Evolutionary conservation across 179 eudicot genomes (phyloP).

Genomic region (Drosera spatulata): DNA sequence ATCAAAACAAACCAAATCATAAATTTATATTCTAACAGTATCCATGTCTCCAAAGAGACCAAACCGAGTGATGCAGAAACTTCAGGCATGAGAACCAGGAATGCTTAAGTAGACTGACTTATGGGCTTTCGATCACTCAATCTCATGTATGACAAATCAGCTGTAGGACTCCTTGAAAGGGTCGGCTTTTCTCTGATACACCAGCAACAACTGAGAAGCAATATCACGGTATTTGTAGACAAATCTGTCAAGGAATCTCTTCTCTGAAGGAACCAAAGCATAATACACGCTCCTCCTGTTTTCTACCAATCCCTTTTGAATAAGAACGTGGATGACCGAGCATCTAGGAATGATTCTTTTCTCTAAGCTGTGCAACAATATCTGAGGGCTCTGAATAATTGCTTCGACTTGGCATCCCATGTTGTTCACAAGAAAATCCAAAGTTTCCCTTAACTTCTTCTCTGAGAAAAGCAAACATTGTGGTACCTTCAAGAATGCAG

Average conservation of each 20-base stretch:
- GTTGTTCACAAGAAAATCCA: not conserved
- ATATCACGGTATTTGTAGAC: not conserved
- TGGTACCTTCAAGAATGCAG: not conserved
- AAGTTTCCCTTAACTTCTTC: not conserved
- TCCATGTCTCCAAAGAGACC: no score
- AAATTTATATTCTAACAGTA: no score
- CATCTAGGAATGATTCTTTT: no score
- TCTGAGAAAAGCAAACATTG: not conserved
- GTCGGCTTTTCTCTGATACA: no score
- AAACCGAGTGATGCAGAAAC: no score
- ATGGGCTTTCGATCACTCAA: no score
- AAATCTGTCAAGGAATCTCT: not conserved
- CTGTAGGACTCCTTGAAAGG: no score
- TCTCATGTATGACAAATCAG: no score
- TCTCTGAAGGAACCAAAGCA: not conserved
- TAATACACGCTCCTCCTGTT: not conserved
- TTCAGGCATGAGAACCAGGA: no score
- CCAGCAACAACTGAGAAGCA: no score
- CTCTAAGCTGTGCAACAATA: not conserved
- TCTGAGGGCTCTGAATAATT: not conserved
- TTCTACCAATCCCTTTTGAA: not conserved
- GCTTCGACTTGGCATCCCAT: not conserved
- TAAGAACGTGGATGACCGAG: not conserved
- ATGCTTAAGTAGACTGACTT: no score
- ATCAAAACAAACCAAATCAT: no score